Percentiles rank a stretch among this genome's conserved stretches.
These are phyloP conservation scores for Calonectria multiphialidica DNA, from an alignment of 2,329 filamentous ascomycete genomes.

Conservation along the genomic window DNA sequence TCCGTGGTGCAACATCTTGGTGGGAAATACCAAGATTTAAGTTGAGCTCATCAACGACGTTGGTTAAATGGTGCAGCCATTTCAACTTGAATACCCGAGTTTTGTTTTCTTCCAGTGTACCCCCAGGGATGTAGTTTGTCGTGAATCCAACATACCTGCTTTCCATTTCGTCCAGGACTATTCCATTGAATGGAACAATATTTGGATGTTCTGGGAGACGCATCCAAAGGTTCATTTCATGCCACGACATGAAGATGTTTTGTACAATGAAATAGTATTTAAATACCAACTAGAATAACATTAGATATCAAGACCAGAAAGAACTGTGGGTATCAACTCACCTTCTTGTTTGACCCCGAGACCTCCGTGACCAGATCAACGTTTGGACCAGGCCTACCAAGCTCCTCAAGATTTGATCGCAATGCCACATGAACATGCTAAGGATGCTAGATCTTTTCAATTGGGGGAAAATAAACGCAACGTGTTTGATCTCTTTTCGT, in stretches of 20 bases:
- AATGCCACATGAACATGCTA: slow-evolving; percentile 29
- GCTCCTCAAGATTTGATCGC: slow-evolving; percentile 41
- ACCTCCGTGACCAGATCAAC: slow-evolving; percentile 40
- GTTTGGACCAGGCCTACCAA: slow-evolving; percentile 41
- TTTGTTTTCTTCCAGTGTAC: neutral
- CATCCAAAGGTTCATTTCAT: neutral
- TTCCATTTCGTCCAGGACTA: neutral
- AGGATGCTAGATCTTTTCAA: slow-evolving; percentile 30
- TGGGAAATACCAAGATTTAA: neutral
- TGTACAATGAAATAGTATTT: neutral
- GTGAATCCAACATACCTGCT: neutral
- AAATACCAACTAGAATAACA: neutral
- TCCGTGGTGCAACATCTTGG: neutral
- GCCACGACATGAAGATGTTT: neutral
- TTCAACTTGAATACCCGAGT: neutral
- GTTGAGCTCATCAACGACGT: neutral
- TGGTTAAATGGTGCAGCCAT: neutral
- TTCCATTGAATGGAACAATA: neutral
- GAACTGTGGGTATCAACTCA: neutral
- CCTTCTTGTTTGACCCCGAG: neutral
- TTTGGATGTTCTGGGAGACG: neutral
- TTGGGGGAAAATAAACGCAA: slow-evolving; percentile 39
- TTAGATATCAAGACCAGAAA: neutral
- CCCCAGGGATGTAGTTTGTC: neutral
- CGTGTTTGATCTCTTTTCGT: slow-evolving; percentile 42